A percentile compares a stretch with the other conserved stretches of the same genome.
These are phyloP conservation scores for Oryza longistaminata DNA, from an alignment of 176 grass and related monocot genomes.

Conservation along the genomic window DNA sequence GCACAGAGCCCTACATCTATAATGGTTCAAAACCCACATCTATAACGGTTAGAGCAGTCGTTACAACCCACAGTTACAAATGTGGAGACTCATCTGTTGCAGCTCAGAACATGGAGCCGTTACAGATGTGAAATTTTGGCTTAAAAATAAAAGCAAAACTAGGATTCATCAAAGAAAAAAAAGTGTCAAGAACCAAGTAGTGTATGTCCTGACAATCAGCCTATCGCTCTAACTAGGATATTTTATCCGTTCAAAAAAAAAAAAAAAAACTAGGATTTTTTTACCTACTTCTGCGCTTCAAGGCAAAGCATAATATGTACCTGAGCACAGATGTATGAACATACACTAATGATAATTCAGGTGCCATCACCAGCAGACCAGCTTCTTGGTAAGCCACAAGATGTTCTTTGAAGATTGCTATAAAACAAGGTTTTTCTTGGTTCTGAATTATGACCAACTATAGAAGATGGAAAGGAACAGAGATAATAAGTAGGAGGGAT, in stretches of 20 bases:
- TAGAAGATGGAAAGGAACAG: not conserved
- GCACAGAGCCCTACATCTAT: too few species aligned
- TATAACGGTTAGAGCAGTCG: too few species aligned
- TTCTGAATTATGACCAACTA: not conserved
- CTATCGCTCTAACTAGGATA: not conserved
- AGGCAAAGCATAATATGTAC: not conserved
- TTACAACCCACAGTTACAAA: too few species aligned
- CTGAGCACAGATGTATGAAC: not conserved
- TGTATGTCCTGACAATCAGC: not conserved
- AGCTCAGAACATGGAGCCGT: too few species aligned
- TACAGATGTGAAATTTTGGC: too few species aligned
- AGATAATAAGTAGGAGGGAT: slow-evolving; percentile 16
- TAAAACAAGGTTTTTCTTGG: not conserved
- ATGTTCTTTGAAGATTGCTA: not conserved
- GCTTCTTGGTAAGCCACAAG: not conserved
- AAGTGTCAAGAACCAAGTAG: not conserved
- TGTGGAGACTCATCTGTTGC: too few species aligned
- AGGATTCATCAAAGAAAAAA: too few species aligned
- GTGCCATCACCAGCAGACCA: not conserved
- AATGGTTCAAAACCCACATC: too few species aligned
- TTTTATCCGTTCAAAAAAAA: too few species aligned
- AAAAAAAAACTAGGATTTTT: not conserved
- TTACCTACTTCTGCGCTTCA: not conserved
- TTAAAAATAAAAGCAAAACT: too few species aligned
- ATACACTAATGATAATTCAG: not conserved